Conservation (phyloP, 2,329 filamentous ascomycete species). For the Lecanosticta acicola region DNA sequence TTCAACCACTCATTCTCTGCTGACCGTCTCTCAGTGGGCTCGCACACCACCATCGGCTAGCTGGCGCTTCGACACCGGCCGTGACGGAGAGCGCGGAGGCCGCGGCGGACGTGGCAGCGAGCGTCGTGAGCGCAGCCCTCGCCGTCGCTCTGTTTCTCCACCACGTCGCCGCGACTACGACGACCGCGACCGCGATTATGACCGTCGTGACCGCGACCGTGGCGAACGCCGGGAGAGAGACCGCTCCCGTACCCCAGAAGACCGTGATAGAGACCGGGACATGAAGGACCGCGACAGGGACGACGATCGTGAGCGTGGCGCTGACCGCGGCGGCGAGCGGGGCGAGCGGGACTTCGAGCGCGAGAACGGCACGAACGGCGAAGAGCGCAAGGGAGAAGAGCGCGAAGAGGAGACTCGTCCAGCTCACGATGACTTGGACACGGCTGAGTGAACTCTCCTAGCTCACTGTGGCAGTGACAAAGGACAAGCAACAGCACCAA, state of each 20-base stretch:
- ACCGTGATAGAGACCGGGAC: slow-evolving; percentile 64
- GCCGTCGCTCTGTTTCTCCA: slow-evolving; percentile 44
- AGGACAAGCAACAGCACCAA: slow-evolving; percentile 5
- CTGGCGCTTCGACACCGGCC: slow-evolving; percentile 94
- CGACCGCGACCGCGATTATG: slow-evolving; percentile 67
- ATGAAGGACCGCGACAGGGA: slow-evolving; percentile 43
- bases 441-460: slow-evolving; percentile 61
- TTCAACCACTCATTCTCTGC: not conserved
- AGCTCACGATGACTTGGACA: slow-evolving; percentile 90
- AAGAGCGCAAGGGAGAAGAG: slow-evolving; percentile 72
- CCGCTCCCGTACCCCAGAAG: slow-evolving; percentile 51
- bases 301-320: slow-evolving; percentile 50
- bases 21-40: slow-evolving; percentile 68
- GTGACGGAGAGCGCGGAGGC: slow-evolving; percentile 61
- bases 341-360: slow-evolving; percentile 24
- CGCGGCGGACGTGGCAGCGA: slow-evolving; percentile 46
- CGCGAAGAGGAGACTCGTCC: slow-evolving; percentile 64
- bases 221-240: slow-evolving; percentile 56
- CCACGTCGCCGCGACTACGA: slow-evolving; percentile 65
- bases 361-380: slow-evolving; percentile 55
- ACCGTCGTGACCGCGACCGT: slow-evolving; percentile 34
- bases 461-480: slow-evolving; percentile 9
- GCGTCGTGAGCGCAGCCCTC: slow-evolving; percentile 37
- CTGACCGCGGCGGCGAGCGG: slow-evolving; percentile 41
- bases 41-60: slow-evolving; percentile 95